Conservation (phyloP, 306 rosid genomes). For the Boehmeria nivea region DNA sequence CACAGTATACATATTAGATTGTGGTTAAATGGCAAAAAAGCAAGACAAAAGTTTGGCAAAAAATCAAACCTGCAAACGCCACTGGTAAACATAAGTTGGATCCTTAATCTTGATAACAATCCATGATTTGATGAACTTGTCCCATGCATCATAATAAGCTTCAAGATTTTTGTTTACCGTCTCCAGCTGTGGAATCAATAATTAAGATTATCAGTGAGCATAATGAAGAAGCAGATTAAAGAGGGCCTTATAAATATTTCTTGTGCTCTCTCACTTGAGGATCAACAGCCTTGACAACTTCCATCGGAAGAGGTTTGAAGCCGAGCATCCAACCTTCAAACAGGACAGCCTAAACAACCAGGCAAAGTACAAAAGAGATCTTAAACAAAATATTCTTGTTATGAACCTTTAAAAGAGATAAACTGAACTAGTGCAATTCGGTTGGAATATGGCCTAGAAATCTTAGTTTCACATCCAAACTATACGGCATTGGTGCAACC, state of each 20-base stretch:
- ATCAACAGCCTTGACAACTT: conserved; percentile 62
- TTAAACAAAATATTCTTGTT: neutral
- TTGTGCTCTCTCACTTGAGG: conserved; percentile 58
- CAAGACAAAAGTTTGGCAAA: neutral
- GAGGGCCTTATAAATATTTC: neutral
- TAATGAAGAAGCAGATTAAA: neutral
- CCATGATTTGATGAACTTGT: conserved; percentile 77
- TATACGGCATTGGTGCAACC: neutral
- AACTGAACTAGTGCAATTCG: neutral
- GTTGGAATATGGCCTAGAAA: neutral
- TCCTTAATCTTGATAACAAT: conserved; percentile 82
- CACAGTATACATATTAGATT: too few relatives aligned
- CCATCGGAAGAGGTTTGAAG: conserved; percentile 69
- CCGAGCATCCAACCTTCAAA: conserved; percentile 99
- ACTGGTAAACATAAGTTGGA: conserved; percentile 71
- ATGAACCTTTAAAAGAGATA: too few relatives aligned
- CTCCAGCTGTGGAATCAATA: conserved; percentile 52
- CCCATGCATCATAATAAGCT: conserved; percentile 88
- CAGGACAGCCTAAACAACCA: conserved; percentile 59
- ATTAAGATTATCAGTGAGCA: neutral
- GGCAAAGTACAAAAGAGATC: conserved; percentile 7
- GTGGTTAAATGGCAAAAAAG: too few relatives aligned
- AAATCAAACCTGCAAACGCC: conserved; percentile 76
- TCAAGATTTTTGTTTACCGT: conserved; percentile 63
- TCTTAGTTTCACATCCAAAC: conserved; percentile 4